Base-by-base conservation (phyloP, 2,329 filamentous ascomycete genomes). In the Daldinia sp. region DNA sequence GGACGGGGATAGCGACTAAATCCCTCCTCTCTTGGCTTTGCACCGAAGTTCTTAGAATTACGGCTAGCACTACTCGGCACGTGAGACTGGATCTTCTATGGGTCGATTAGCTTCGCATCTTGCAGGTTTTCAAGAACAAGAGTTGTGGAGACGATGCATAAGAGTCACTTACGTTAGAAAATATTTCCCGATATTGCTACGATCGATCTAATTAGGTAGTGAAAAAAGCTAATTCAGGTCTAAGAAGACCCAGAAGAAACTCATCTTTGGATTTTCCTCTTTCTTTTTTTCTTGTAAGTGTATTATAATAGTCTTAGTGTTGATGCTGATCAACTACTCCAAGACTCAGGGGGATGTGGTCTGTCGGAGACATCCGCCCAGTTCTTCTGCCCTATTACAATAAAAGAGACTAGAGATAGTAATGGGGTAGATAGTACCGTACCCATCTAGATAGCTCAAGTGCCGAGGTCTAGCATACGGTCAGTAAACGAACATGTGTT, bases 51-150 rank as follows among this genome's bases (percentile, higher is more conserved):
- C 41, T 57, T 41, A 46, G 41, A n/a, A 54, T 58, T 58, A 30
- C 53, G 48, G 26, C 53, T 39, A 58, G 26, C 10, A 58, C 41
- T 44, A 33, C n/a, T 12, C 42, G 53, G 26, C 15, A 63, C 35
- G 23, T 57, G 28, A 46, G 44, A 20, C 28, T 58, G 13, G 54
- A 42, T 26, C 28, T 56, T 41, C 26, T 56, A 33, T 57, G 60
- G 60, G 39, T 63, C 35, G 53, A 58, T 53, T 58, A 44, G n/a
- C 42, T 63, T 13, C 51, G 44, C 35, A 58, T 51, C 20, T 53
- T 58, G 44, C 53, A 57, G 26, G 53, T 53, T 12, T 63, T 44
- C 2, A 30, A 51, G 18, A 26, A 51, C 13, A 44, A 53, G 4
- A 35, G 12, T 57, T 57, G 54, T 28, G 26, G 60, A 63, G 33